phyloP scores from a whole-genome alignment of 192 early-diverging fungal genomes.

The Coemansia aciculifera region DNA sequence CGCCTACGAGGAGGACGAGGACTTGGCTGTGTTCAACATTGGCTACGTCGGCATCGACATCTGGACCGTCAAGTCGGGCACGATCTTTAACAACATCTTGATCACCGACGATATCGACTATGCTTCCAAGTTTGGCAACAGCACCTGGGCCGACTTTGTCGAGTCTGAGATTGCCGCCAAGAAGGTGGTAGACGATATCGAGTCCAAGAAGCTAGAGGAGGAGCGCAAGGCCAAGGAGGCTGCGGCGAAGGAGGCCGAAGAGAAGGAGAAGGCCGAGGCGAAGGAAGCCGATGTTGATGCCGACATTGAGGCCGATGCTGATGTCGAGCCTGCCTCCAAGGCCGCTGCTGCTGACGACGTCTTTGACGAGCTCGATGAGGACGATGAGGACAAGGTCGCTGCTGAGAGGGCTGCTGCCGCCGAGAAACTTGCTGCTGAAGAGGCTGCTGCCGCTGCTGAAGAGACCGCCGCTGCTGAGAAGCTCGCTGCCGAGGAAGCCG shows the following conservation, averaged over 20 bases:
- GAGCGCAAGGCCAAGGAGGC: conserved; percentile 49
- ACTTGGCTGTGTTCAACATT: conserved; percentile 83
- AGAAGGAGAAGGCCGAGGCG: conserved; percentile 16
- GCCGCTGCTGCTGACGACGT: conserved; percentile 10
- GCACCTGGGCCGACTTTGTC: conserved; percentile 64
- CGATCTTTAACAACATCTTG: conserved; percentile 93
- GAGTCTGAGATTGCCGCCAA: conserved; percentile 69
- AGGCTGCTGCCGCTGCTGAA: conserved; percentile 11
- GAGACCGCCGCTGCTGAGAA: conserved; percentile 9
- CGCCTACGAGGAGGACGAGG: conserved; percentile 83
- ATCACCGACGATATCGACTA: conserved; percentile 79
- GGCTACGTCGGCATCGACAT: conserved; percentile 88
- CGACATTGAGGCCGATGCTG: conserved; percentile 3
- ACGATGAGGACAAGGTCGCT: conserved; percentile 15
- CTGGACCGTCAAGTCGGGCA: conserved; percentile 93
- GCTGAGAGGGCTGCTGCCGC: conserved; percentile 16
- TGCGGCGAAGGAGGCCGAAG: conserved; percentile 23
- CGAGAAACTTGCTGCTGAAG: conserved; percentile 7
- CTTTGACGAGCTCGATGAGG: conserved; percentile 15
- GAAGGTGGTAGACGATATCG: conserved; percentile 58
- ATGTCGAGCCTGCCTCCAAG: conserved; percentile 3
- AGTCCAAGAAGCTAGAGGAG: conserved; percentile 51
- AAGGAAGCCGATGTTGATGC: conserved; percentile 19
- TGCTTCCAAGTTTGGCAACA: conserved; percentile 73
- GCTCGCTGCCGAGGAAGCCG: conserved; percentile 2